Percentiles rank a stretch among this genome's conserved stretches.
Evolutionary conservation across 208 protist species (phyloP).

Genomic region (Leishmania tropica): DNA sequence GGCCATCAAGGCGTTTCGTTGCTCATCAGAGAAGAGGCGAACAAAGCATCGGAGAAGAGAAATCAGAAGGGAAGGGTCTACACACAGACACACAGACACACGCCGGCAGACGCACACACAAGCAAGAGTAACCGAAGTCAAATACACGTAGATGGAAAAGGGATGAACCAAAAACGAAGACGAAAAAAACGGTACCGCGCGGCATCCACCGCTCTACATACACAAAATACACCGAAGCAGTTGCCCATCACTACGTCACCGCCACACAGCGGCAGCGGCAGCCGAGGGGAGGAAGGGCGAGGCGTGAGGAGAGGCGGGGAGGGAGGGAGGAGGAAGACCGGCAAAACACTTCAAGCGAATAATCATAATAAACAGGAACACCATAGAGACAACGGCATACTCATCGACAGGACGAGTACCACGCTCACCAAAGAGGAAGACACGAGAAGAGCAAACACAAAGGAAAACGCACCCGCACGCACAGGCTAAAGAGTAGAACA

Average conservation of each 20-base stretch:
- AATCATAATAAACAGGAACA: background rate
- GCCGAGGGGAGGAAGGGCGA: background rate
- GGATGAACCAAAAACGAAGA: background rate
- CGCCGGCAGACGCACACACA: background rate
- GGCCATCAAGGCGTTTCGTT: background rate
- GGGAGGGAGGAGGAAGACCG: background rate
- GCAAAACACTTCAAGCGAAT: background rate
- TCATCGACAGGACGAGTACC: background rate
- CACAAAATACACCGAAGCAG: background rate
- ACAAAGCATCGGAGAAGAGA: background rate
- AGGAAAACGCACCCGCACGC: background rate
- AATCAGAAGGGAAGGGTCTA: background rate
- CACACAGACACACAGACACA: background rate
- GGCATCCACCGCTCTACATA: background rate
- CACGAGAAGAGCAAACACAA: background rate
- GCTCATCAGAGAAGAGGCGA: conserved; percentile 7
- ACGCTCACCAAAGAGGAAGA: background rate
- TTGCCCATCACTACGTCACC: background rate
- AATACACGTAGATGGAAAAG: background rate
- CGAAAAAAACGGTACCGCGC: background rate
- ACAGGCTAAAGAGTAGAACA: conserved; percentile 2
- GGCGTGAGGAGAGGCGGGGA: background rate
- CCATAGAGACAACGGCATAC: background rate
- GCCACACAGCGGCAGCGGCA: conserved; percentile 1
- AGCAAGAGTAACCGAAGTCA: background rate